Conservation (phyloP, 2,329 filamentous ascomycete genomes). For the Ceratocystis eucalypticola region DNA sequence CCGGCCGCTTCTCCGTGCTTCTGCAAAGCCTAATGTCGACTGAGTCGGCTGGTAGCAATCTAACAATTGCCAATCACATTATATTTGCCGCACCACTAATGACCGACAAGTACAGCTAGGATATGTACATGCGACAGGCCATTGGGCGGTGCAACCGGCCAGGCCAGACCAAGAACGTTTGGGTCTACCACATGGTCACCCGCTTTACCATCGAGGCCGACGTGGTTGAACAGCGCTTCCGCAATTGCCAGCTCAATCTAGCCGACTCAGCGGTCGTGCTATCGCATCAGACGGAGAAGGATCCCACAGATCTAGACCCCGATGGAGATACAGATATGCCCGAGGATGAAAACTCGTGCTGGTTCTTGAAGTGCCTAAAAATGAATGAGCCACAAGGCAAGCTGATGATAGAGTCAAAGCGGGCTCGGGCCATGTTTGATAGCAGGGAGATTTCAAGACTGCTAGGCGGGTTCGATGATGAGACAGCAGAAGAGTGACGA, state of each 20-base stretch:
- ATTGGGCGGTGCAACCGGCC: slow-evolving; percentile 29
- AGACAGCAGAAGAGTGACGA: slow-evolving; percentile 2
- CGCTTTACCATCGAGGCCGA: slow-evolving; percentile 31
- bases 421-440: slow-evolving; percentile 16
- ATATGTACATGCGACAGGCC: slow-evolving; percentile 30
- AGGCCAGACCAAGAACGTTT: slow-evolving; percentile 29
- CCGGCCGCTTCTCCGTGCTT: slow-evolving; percentile 22
- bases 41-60: slow-evolving; percentile 31
- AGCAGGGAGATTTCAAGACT: slow-evolving; percentile 16
- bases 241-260: background rate
- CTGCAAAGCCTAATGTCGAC: slow-evolving; percentile 29
- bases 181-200: slow-evolving; percentile 30
- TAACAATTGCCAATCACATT: slow-evolving; percentile 32
- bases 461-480: slow-evolving; percentile 15
- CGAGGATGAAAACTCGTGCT: background rate
- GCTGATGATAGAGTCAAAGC: background rate
- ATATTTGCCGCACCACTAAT: slow-evolving; percentile 29
- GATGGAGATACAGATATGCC: background rate
- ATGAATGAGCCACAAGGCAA: background rate
- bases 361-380: background rate
- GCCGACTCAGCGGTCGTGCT: slow-evolving; percentile 1
- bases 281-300: background rate
- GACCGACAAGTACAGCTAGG: slow-evolving; percentile 26
- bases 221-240: slow-evolving; percentile 26
- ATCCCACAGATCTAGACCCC: background rate